Evolutionary conservation across 2,329 filamentous ascomycete genomes (phyloP).

Genomic region (Penicillium sp.): DNA sequence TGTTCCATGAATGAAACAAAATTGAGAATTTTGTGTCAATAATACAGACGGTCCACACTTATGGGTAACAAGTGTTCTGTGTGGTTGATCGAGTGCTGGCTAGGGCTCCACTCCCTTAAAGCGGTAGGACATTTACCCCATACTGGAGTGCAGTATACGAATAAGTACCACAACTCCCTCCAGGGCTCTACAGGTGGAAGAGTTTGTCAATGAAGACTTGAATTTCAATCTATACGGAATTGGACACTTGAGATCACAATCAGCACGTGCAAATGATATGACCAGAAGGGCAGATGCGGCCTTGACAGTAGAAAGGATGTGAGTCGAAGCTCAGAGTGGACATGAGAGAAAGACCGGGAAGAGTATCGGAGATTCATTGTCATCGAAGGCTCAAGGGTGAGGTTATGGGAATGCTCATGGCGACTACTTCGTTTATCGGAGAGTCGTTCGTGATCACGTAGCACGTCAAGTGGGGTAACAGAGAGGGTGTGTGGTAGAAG

Average conservation of each 20-base stretch:
- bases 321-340: constrained; percentile 1
- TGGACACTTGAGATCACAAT: background rate
- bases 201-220: constrained; percentile 20
- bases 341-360: background rate
- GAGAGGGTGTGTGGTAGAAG: background rate
- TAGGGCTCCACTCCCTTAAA: constrained; percentile 3
- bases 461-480: constrained; percentile 3
- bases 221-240: constrained; percentile 23
- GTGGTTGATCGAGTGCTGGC: background rate
- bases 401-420: constrained; percentile 8
- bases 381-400: background rate
- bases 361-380: background rate
- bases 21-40: background rate
- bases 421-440: constrained; percentile 14
- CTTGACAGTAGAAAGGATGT: constrained; percentile 7
- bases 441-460: constrained; percentile 16
- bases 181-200: background rate
- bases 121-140: constrained; percentile 1
- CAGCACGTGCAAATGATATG: background rate
- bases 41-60: background rate
- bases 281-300: constrained; percentile 3
- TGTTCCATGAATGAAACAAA: background rate
- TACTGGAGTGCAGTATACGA: background rate
- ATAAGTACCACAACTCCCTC: background rate
- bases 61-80: background rate